These are phyloP conservation scores for Coccinonectria pachysandricola DNA, from an alignment of 2,329 filamentous ascomycete genomes.

Conservation along the genomic window DNA sequence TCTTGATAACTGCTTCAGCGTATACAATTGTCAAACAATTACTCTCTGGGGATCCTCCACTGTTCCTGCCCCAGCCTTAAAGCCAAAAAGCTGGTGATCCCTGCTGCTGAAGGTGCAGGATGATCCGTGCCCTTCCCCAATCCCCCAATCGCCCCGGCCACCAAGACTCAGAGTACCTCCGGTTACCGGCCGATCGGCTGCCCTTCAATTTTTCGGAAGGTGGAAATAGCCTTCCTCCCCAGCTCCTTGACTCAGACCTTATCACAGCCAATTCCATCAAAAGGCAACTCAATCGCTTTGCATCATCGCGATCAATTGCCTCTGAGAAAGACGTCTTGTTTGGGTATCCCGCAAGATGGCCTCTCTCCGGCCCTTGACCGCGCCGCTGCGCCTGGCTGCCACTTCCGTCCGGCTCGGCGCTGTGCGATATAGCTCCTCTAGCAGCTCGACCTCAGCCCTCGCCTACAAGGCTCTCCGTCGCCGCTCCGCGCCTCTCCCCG, in stretches of 20 bases:
- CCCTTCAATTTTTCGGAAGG: conserved; percentile 17
- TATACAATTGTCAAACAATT: no score
- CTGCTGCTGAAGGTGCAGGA: no score
- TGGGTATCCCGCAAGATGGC: conserved; percentile 28
- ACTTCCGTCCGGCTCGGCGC: conserved; percentile 19
- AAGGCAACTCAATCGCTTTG: conserved; percentile 8
- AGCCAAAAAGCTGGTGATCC: conserved; percentile 4
- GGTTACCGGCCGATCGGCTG: conserved; percentile 17
- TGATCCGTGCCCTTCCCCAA: conserved; percentile 13
- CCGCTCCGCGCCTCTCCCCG: conserved; percentile 75
- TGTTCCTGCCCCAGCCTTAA: no score
- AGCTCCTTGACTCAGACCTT: conserved; percentile 15
- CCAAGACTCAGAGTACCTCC: conserved; percentile 14
- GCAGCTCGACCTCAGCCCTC: conserved; percentile 76
- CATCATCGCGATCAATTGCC: conserved; percentile 10
- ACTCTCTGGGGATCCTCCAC: no score
- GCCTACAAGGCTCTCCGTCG: conserved; percentile 96
- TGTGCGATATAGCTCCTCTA: conserved; percentile 27
- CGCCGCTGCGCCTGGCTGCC: conserved; percentile 28
- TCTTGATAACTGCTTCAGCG: no score
- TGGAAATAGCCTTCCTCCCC: conserved; percentile 11
- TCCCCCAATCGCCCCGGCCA: conserved; percentile 5
- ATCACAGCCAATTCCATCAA: conserved; percentile 2
- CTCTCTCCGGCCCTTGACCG: conserved; percentile 32
- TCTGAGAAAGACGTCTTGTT: conserved; percentile 16